These are phyloP conservation scores for Geotrichum klebahnii DNA, from an alignment of 1,139 yeast genomes.

Conservation along the genomic window DNA sequence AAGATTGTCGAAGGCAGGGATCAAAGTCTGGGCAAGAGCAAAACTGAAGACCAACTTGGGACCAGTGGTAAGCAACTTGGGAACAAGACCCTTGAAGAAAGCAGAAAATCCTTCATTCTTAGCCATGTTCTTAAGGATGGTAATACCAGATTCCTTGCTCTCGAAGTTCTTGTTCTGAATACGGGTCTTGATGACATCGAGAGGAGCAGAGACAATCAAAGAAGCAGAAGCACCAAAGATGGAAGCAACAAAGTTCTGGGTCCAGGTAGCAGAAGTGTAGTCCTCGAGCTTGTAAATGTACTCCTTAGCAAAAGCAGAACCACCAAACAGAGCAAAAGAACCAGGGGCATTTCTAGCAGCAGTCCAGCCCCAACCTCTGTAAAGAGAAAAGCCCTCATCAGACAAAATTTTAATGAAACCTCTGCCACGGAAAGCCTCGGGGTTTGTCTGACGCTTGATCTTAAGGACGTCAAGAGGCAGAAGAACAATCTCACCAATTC, in stretches of 20 bases:
- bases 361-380: conserved; percentile 99
- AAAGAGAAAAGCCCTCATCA: conserved; percentile 91
- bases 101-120: conserved; percentile 75
- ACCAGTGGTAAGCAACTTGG: conserved; percentile 94
- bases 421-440: conserved; percentile 96
- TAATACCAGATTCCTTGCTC: conserved; percentile 89
- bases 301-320: conserved; percentile 97
- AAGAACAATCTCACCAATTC: conserved; percentile 94
- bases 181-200: conserved; percentile 97
- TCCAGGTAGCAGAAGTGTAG: conserved; percentile 89
- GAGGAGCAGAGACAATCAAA: conserved; percentile 92
- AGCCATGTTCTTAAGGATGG: conserved; percentile 86
- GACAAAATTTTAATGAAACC: conserved; percentile 79
- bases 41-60: conserved; percentile 96
- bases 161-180: conserved; percentile 95
- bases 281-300: conserved; percentile 82
- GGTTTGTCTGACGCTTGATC: conserved; percentile 98
- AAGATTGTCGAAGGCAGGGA: conserved; percentile 85
- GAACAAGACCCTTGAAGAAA: conserved; percentile 96
- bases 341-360: conserved; percentile 99
- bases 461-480: conserved; percentile 94
- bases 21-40: conserved; percentile 92
- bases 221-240: conserved; percentile 97
- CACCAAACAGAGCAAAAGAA: conserved; percentile 94
- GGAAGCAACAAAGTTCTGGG: conserved; percentile 92